Evolutionary conservation across 257 asterid species (phyloP), one percentile per base, ranked within the genome.

Genomic region (Capsicum baccatum): DNA sequence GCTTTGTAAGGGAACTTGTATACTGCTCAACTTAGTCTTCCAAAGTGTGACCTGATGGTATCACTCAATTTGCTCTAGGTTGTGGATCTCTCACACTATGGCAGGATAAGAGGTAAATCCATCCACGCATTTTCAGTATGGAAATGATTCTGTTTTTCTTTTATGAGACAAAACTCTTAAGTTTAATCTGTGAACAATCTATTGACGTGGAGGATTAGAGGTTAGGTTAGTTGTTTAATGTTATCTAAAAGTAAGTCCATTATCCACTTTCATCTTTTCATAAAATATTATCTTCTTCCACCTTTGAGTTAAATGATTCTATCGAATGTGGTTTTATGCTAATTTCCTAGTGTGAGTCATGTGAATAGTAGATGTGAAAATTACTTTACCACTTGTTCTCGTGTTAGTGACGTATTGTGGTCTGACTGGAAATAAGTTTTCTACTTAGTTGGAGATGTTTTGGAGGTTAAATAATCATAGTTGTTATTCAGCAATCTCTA

Each of bases 91-190:
- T 94, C 99, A 54, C 90, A 91, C 84, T 89, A 89, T 90, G 97
- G 98, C 80, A 93, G 99, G 87, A 93, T 96, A 84, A 92, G 99
- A 94, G 99, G 99, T 96, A 90, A 84, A 26, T 48, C 35, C 48
- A 73, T 81, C 74, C 83, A 73, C 62, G 17, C 70, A 74, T 88
- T 73, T 67, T 57, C 33, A 26, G 17, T 63, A 13, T 63, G 57
- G 8, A 47, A 67, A 48, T 7, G 50, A 15, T 26, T 78, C 50
- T 4, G 9, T 54, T 54, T 74, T 78, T 33, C 42, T 54, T 44
- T 71, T 44, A 2, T n/a, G 50, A 71, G 66, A 54, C 50, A 8
- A 69, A 39, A 14, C 64, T 67, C 26, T 33, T 26, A 57, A 52
- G 48, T 78, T 54, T 54, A 78, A 54, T 78, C 33, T 78, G 26